Percentiles rank a stretch among this genome's conserved stretches.
These are phyloP conservation scores for Yamadazyma siamensis DNA, from an alignment of 1,139 yeast genomes.

Conservation along the genomic window DNA sequence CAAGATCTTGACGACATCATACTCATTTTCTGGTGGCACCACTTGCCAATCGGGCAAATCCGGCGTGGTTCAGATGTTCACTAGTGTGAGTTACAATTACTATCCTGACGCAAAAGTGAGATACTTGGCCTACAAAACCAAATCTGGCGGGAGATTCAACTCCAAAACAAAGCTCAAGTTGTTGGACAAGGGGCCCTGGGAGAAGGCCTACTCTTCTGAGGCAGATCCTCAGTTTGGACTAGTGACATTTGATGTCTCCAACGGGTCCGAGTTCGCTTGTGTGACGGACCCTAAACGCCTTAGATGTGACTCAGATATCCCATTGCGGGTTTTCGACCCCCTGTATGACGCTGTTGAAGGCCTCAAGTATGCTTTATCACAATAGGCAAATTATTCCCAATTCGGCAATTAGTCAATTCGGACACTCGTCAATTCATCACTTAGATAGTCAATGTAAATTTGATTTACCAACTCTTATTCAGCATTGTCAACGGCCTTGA, in stretches of 20 bases:
- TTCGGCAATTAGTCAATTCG: no score
- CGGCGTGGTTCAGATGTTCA: slow-evolving; percentile 12
- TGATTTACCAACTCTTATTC: no score
- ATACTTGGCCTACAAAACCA: slow-evolving; percentile 5
- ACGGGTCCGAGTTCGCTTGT: slow-evolving; percentile 15
- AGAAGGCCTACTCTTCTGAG: slow-evolving; percentile 6
- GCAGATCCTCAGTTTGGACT: slow-evolving; percentile 11
- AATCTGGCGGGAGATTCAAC: not conserved
- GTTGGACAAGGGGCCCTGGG: slow-evolving; percentile 8
- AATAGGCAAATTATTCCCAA: not conserved
- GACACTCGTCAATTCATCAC: no score
- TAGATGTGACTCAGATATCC: slow-evolving; percentile 5
- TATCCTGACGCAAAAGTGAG: slow-evolving; percentile 13
- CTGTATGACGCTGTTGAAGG: slow-evolving; percentile 10
- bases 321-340: slow-evolving; percentile 7
- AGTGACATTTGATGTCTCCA: slow-evolving; percentile 12
- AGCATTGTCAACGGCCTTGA: no score
- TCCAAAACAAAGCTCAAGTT: not conserved
- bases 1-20: slow-evolving; percentile 6
- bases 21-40: slow-evolving; percentile 11
- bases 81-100: slow-evolving; percentile 9
- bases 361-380: slow-evolving; percentile 5
- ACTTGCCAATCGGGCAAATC: slow-evolving; percentile 10
- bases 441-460: no score
- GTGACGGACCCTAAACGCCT: slow-evolving; percentile 9